Conservation (phyloP, 2,329 filamentous ascomycete species). For the Thelonectria blattea region DNA sequence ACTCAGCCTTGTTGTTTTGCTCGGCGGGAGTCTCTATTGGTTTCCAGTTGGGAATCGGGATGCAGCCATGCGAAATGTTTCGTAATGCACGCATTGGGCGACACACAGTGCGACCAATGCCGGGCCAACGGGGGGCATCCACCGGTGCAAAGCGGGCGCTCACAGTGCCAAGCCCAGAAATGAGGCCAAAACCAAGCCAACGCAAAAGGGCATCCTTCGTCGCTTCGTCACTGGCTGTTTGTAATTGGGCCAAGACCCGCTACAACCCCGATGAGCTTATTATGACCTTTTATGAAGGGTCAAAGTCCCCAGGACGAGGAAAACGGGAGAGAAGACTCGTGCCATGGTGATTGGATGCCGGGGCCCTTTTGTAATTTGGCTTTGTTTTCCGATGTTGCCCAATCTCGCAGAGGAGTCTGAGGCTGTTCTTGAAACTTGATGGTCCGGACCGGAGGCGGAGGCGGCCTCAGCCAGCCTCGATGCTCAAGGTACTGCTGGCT, state of each 20-base stretch:
- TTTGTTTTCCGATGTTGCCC: no score
- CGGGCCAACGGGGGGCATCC: not conserved
- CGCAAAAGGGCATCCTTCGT: constrained; percentile 10
- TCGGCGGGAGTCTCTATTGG: not conserved
- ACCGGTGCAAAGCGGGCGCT: no score
- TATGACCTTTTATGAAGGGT: not conserved
- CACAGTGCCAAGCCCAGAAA: no score
- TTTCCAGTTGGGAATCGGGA: not conserved
- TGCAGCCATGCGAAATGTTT: no score
- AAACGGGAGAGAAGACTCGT: not conserved
- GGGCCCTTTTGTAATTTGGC: no score
- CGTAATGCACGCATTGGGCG: no score
- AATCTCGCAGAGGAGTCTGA: not conserved
- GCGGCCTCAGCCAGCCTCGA: not conserved
- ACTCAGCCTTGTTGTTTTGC: constrained; percentile 8
- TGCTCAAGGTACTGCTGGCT: not conserved
- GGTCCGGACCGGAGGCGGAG: not conserved
- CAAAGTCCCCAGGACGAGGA: no score
- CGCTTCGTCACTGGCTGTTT: not conserved
- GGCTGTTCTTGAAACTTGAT: not conserved
- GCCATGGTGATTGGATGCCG: not conserved
- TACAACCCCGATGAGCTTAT: constrained; percentile 7
- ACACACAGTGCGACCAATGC: not conserved
- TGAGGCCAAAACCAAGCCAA: not conserved
- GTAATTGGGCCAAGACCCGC: constrained; percentile 10